Evolutionary conservation across 2,329 filamentous ascomycete genomes (phyloP), one percentile per base, ranked within the genome.

Genomic region (Tolypocladium endophyticum): DNA sequence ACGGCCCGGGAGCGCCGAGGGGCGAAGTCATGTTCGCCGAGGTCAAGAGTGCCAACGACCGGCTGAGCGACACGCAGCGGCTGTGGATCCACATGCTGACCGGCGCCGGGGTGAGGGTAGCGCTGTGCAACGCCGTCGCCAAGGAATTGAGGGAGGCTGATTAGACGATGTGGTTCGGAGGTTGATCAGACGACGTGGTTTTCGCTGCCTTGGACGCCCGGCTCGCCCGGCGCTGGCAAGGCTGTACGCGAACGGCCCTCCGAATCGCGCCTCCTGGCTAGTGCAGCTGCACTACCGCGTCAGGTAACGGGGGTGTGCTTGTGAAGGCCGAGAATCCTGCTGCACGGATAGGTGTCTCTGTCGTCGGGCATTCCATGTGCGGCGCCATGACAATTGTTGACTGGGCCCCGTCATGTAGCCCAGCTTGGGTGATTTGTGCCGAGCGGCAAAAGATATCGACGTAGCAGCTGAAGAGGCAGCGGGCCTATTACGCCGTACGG

Each of bases 51-150:
- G 87, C 86, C 71, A 97, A 96, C 73, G 94, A 99, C 79, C 85
- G 92, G 45, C 77, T 99, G 68, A 97, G 93, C 73, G 94, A 99
- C 77, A 96, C 92, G 23, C 94, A 99, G 76, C 80, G 94, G 66
- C 81, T 99, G 65, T 99, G 94, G 94, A 96, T 97, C 68, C 90
- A 97, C 78, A 91, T 97, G 9, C 80, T 99, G 58, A 88, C 87
- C 9, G 87, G 88, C 1, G 92, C 92, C 1, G 93, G 94, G 2
- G 82, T 97, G 45, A 84, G 81, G 65, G 93, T 97, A 35, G 92
- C 96, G 67, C 78, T 97, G 64, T 95, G 83, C 69, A 83, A 86
- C 70, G 84, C 83, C 16, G 73, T 83, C 43, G 82, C 82, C 45
- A 79, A 72, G 63, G 79, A 84, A 67, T 76, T 82, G 35, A 74